phyloP scores from a whole-genome alignment of 2,329 filamentous ascomycete species.

The Endoconidiophora polonica region DNA sequence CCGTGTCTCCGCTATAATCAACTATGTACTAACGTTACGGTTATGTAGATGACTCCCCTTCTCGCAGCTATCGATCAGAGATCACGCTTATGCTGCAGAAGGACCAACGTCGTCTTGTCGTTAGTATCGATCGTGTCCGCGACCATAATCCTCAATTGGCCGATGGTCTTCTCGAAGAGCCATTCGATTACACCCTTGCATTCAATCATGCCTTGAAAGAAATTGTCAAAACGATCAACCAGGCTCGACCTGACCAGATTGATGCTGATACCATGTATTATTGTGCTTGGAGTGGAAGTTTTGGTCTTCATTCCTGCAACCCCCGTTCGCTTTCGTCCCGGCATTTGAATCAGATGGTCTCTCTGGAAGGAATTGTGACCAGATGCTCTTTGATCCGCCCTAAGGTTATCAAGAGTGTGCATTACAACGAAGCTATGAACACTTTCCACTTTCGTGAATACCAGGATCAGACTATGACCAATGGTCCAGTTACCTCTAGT shows the following conservation, averaged over 20 bases:
- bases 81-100: conserved; percentile 65
- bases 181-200: conserved; percentile 75
- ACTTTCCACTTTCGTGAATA: conserved; percentile 85
- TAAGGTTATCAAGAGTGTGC: conserved; percentile 95
- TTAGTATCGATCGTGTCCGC: conserved; percentile 81
- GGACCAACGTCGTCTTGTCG: conserved; percentile 45
- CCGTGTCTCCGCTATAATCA: neutral
- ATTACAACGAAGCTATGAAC: conserved; percentile 77
- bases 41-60: conserved; percentile 32
- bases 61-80: conserved; percentile 68
- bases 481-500: conserved; percentile 71
- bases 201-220: conserved; percentile 86
- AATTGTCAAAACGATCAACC: conserved; percentile 64
- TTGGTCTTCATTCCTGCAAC: conserved; percentile 88
- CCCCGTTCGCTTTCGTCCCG: conserved; percentile 78
- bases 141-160: conserved; percentile 74
- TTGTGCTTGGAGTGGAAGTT: conserved; percentile 91
- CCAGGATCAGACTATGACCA: conserved; percentile 93
- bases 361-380: conserved; percentile 92
- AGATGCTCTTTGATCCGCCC: conserved; percentile 88
- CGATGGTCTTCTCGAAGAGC: conserved; percentile 58
- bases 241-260: conserved; percentile 58
- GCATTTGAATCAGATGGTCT: conserved; percentile 92
- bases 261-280: conserved; percentile 76
- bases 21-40: neutral